Evolutionary conservation across 768 basidiomycete genomes (phyloP), one percentile per base, ranked within the genome.

Genomic region (Agaricus sinodeliciosus): DNA sequence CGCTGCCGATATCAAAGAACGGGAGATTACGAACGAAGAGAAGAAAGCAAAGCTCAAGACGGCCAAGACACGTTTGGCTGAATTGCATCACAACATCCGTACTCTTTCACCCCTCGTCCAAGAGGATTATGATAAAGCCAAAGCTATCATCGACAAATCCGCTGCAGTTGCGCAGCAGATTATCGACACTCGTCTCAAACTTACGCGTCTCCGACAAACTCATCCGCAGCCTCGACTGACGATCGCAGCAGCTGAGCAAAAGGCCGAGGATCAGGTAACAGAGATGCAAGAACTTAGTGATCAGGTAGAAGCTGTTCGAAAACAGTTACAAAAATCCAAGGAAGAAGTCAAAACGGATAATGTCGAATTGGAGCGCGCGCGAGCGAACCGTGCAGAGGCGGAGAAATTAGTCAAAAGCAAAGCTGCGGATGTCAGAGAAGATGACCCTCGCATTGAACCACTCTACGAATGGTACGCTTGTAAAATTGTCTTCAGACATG

Each of bases 141-240:
- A 78, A 40, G 65, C 71, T 1, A 65, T 78, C 7, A 76, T 81
- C 0, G 68, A 70, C 19, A 77, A 80, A 55, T 83, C 85, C 1
- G 70, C 81, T 18, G 57, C 73, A 2, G 77, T 91, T 1, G 79
- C 86, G 0, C 80, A 87, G 52, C 78, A 88, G 64, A 91, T 94
- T 59, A 78, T 90, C 55, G 90, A 94, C 62, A 82, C 90, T 34
- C 84, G 88, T 34, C 78, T 93, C 3, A 79, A 85, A 1, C 74
- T 94, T 35, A 84, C 85, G 6, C 81, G 92, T 1, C 80, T 94
- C 15, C 82, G 89, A 16, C 86, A 92, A 58, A 79, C 84, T 2
- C 82, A 94, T 59, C 87, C 90, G 0, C 79, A 83, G 16, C 85
- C 92, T 42, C 80, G 92, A 9, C 69, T 94, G 31, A 95, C 93